phyloP scores from a whole-genome alignment of 768 basidiomycete genomes.

The Tephrocybe sp. region DNA sequence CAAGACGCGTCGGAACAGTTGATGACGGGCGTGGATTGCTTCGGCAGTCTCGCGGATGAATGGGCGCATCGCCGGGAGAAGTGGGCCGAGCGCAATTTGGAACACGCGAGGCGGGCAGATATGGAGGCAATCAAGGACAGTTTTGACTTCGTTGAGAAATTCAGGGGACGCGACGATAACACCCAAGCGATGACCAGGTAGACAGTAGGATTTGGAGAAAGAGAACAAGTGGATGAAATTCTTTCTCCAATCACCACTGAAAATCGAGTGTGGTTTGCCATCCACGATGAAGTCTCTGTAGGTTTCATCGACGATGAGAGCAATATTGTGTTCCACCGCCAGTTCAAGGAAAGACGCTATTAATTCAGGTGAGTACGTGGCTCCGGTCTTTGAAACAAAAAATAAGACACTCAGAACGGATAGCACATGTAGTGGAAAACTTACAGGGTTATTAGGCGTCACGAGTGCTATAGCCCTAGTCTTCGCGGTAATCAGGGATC shows the following conservation, averaged over 20 bases:
- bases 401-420: neutral
- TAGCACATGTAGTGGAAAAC: slow-evolving; percentile 9
- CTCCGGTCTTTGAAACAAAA: slow-evolving; percentile 59
- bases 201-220: slow-evolving; percentile 76
- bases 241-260: slow-evolving; percentile 53
- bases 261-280: slow-evolving; percentile 52
- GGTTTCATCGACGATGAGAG: slow-evolving; percentile 83
- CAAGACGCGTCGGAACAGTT: slow-evolving; percentile 49
- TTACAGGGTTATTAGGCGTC: slow-evolving; percentile 74
- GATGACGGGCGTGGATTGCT: slow-evolving; percentile 50
- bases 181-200: slow-evolving; percentile 84
- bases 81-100: slow-evolving; percentile 61
- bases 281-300: slow-evolving; percentile 76
- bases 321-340: slow-evolving; percentile 50
- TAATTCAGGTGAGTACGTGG: slow-evolving; percentile 56
- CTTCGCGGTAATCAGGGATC: slow-evolving; percentile 48
- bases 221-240: slow-evolving; percentile 72
- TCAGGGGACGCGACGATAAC: slow-evolving; percentile 59
- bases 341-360: slow-evolving; percentile 59
- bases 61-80: slow-evolving; percentile 49
- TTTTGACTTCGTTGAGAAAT: slow-evolving; percentile 45
- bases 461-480: slow-evolving; percentile 74
- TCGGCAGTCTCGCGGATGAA: slow-evolving; percentile 52
- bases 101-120: slow-evolving; percentile 75
- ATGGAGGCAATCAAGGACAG: slow-evolving; percentile 74